A percentile compares a stretch with the other conserved stretches of the same genome.
These are phyloP conservation scores for Blepharisma japonicum DNA, from an alignment of 73 alveolate genomes.

Conservation along the genomic window DNA sequence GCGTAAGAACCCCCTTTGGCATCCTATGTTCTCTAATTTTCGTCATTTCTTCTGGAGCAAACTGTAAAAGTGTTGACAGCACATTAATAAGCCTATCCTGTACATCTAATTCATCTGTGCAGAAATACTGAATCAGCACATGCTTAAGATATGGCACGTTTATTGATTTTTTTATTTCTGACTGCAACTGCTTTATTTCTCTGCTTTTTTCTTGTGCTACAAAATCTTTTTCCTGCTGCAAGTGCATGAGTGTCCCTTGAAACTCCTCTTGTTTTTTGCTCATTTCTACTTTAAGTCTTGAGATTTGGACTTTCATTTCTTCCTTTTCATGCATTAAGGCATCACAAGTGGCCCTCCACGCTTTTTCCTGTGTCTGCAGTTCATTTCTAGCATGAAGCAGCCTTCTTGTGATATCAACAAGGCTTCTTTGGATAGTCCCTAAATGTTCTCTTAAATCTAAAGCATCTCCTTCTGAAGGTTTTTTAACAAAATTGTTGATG, in stretches of 20 bases:
- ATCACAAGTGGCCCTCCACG: slow-evolving; percentile 26
- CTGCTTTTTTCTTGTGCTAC: background rate
- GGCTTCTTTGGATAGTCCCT: background rate
- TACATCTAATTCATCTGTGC: background rate
- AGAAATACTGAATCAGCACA: background rate
- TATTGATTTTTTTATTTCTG: background rate
- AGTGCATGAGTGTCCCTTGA: background rate
- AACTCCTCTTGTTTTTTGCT: background rate
- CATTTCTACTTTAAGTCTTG: slow-evolving; percentile 3
- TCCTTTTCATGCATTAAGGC: slow-evolving; percentile 19
- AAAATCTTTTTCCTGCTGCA: background rate
- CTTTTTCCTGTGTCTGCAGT: slow-evolving; percentile 8
- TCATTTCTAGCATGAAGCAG: slow-evolving; percentile 5
- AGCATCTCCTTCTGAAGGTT: background rate
- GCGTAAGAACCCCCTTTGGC: background rate
- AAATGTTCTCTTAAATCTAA: background rate
- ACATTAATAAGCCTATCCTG: slow-evolving; percentile 19
- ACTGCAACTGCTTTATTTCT: background rate
- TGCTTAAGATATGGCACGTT: slow-evolving; percentile 6
- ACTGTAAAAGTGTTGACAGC: background rate
- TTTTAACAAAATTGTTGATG: background rate
- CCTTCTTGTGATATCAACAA: background rate
- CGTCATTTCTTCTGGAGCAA: background rate
- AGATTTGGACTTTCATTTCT: background rate
- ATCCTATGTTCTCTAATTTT: background rate